Percentiles rank a stretch among this genome's conserved stretches.
These are phyloP conservation scores for Ceratobasidium papillatum DNA, from an alignment of 1,284 basidiomycete species.

Conservation along the genomic window DNA sequence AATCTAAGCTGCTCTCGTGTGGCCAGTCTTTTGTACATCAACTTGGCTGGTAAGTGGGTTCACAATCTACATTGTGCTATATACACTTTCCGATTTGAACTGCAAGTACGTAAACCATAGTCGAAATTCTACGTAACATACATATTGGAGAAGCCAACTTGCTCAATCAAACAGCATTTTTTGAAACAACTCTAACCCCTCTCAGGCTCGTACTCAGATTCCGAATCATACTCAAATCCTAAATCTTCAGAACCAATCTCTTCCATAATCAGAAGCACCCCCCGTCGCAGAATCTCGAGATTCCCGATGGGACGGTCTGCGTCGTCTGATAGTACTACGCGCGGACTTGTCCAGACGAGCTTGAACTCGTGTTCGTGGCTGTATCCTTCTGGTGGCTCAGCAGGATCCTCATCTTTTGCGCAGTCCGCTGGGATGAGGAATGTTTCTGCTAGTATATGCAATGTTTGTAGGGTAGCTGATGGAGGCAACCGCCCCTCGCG, in stretches of 20 bases:
- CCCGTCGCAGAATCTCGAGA: neutral
- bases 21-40: too few relatives aligned
- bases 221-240: neutral
- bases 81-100: too few relatives aligned
- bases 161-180: too few relatives aligned
- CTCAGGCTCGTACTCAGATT: neutral
- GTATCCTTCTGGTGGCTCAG: slow-evolving; percentile 31
- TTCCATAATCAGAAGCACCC: slow-evolving; percentile 25
- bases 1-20: too few relatives aligned
- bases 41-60: too few relatives aligned
- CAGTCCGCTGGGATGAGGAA: slow-evolving; percentile 11
- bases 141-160: too few relatives aligned
- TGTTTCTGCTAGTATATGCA: slow-evolving; percentile 30
- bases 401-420: slow-evolving; percentile 7
- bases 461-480: neutral
- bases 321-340: neutral
- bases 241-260: neutral
- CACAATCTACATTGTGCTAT: too few relatives aligned
- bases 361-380: neutral
- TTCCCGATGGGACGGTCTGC: neutral
- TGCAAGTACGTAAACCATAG: too few relatives aligned
- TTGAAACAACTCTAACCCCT: too few relatives aligned
- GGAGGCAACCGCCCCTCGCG: slow-evolving; percentile 2
- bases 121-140: too few relatives aligned
- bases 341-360: neutral